These are phyloP conservation scores for Gyrodon lividus DNA, from an alignment of 768 basidiomycete species.

Conservation along the genomic window DNA sequence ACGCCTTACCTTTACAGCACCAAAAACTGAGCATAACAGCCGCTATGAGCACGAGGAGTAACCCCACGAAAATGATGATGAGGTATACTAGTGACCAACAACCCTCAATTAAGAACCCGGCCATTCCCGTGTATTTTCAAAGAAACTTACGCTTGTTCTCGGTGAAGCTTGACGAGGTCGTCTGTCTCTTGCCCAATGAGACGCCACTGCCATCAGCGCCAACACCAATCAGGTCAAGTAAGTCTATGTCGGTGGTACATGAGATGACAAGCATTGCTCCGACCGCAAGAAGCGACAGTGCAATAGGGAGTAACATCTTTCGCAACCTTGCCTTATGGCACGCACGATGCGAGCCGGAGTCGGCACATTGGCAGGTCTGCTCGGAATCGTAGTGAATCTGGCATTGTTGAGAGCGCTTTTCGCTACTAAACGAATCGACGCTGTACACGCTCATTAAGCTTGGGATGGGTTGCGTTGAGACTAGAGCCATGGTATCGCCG, in stretches of 20 bases:
- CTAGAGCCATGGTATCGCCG: conserved; percentile 22
- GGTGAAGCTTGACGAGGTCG: conserved; percentile 34
- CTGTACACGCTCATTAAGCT: conserved; percentile 21
- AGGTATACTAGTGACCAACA: conserved; percentile 47
- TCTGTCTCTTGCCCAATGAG: conserved; percentile 28
- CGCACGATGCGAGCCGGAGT: conserved; percentile 26
- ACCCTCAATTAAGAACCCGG: not conserved
- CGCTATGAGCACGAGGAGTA: conserved; percentile 52
- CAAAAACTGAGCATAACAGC: conserved; percentile 61
- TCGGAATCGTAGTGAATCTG: conserved; percentile 19
- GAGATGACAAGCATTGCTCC: conserved; percentile 32
- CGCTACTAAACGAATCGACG: conserved; percentile 7
- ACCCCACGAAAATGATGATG: conserved; percentile 63
- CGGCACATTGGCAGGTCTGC: conserved; percentile 20
- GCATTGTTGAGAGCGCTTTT: conserved; percentile 25
- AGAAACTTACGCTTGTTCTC: conserved; percentile 41
- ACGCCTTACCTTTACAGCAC: conserved; percentile 55
- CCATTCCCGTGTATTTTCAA: not conserved
- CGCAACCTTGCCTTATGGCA: conserved; percentile 34
- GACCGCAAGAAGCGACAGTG: conserved; percentile 32
- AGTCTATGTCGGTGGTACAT: conserved; percentile 28
- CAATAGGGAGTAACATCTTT: conserved; percentile 36
- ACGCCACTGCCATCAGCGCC: conserved; percentile 32
- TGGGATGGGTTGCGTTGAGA: conserved; percentile 28
- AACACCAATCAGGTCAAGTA: conserved; percentile 20